Evolutionary conservation across 2,329 filamentous ascomycete genomes (phyloP).

Genomic region (Monosporascus sp.): DNA sequence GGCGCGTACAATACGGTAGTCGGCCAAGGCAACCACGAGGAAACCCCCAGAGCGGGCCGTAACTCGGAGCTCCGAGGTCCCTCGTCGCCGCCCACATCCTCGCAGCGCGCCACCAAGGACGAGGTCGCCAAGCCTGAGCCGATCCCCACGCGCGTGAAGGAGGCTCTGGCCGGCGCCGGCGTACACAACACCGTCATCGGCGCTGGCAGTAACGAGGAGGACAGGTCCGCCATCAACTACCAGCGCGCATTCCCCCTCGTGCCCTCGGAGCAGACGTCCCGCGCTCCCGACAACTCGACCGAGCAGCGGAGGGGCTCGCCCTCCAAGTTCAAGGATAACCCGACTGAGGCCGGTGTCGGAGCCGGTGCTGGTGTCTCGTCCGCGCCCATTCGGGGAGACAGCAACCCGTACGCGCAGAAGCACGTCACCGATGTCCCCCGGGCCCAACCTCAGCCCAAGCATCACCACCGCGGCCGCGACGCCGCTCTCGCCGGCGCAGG

Average conservation of each 20-base stretch:
- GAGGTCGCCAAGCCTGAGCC: neutral
- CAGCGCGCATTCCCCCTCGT: neutral
- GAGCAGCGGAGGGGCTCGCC: neutral
- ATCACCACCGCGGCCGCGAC: neutral
- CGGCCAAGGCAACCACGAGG: neutral
- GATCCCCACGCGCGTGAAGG: neutral
- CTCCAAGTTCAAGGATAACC: neutral
- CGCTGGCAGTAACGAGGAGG: neutral
- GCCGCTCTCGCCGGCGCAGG: neutral
- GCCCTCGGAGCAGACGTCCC: neutral
- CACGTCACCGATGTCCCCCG: neutral
- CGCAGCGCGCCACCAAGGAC: no score
- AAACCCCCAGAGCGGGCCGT: no score
- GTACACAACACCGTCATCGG: neutral
- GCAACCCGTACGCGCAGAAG: neutral
- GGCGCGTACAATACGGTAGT: neutral
- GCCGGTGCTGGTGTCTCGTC: neutral
- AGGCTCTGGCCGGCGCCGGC: neutral
- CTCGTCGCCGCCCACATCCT: no score
- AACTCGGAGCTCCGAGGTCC: no score
- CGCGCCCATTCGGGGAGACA: neutral
- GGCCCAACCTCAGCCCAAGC: neutral
- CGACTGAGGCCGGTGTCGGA: neutral
- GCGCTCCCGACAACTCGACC: neutral
- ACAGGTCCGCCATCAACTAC: neutral